phyloP scores from a whole-genome alignment of 2,329 filamentous ascomycete genomes.

The Chaetomium sp. region DNA sequence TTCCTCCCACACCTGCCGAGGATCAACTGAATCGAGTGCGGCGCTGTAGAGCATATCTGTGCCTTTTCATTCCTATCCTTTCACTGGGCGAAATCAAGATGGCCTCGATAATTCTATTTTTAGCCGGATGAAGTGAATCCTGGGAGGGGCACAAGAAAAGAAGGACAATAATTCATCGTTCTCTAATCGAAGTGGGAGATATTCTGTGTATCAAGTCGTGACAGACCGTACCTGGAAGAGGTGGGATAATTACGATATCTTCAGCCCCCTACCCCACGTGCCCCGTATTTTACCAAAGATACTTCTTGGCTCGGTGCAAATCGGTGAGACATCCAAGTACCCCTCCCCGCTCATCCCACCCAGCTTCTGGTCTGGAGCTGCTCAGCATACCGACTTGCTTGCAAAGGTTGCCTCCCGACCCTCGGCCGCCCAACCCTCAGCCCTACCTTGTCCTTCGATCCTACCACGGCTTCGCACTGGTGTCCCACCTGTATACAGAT shows the following conservation, averaged over 20 bases:
- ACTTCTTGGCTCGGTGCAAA: conserved; percentile 9
- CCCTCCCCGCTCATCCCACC: conserved; percentile 31
- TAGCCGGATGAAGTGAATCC: not conserved
- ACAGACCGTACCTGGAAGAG: not conserved
- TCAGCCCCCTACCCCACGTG: conserved; percentile 7
- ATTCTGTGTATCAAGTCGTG: not conserved
- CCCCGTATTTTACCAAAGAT: conserved; percentile 16
- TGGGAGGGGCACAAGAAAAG: not conserved
- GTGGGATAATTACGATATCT: not conserved
- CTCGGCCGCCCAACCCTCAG: conserved; percentile 36
- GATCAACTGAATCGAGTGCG: not conserved
- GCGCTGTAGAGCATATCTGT: not conserved
- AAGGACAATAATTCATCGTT: not conserved
- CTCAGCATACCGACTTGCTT: conserved; percentile 19
- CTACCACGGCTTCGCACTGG: conserved; percentile 22
- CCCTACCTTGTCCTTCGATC: conserved; percentile 35
- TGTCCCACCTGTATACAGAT: conserved; percentile 8
- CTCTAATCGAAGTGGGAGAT: no score
- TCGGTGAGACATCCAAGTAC: conserved; percentile 27
- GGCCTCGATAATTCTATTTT: not conserved
- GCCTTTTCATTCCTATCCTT: not conserved
- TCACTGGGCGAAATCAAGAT: not conserved
- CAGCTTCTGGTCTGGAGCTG: conserved; percentile 32
- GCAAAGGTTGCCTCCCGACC: conserved; percentile 12
- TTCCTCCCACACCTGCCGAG: not conserved